Evolutionary conservation across 805 yeast genomes (phyloP).

Genomic region (Schizosaccharomyces pombe): ASM294v3 CU329670.1:4215501-4216000

Average conservation of each 20-base stretch:
- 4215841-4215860: conserved; percentile 44
- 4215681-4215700: conserved; percentile 71
- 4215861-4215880: conserved; percentile 21
- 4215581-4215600: conserved; percentile 37
- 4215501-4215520: not conserved
- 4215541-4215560: conserved; percentile 53
- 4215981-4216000: conserved; percentile 84
- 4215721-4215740: conserved; percentile 30
- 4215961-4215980: conserved; percentile 24
- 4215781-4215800: conserved; percentile 85
- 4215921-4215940: conserved; percentile 41
- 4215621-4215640: conserved; percentile 33
- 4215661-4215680: conserved; percentile 50
- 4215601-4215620: conserved; percentile 32
- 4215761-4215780: conserved; percentile 42
- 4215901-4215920: conserved; percentile 31
- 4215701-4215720: conserved; percentile 82
- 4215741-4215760: not conserved
- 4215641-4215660: conserved; percentile 34
- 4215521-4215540: conserved; percentile 24
- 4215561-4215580: conserved; percentile 69
- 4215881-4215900: conserved; percentile 3
- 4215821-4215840: conserved; percentile 49
- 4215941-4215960: not conserved
- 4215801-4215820: conserved; percentile 76